Base-by-base conservation (phyloP, 106 monocot genomes). In the Apostasia ramifera region DNA sequence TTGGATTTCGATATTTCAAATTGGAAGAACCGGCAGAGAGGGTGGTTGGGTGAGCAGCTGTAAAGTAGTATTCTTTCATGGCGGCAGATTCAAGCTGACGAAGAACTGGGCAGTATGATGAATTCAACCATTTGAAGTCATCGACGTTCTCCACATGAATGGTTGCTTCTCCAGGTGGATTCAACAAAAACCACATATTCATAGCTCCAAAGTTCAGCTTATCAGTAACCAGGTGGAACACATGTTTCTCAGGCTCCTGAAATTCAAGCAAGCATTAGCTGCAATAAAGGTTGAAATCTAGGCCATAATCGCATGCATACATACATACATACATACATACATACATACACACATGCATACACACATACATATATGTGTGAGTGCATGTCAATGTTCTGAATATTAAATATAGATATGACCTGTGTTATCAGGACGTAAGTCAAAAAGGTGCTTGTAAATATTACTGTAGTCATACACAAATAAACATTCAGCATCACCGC, bases 151-250 rank as follows among this genome's bases (percentile, higher is more conserved):
- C 85, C 1, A 90, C 85, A 78, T 90, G 83, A 51, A 90, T 85
- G 61, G 89, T 90, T 50, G 89, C 85, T 55, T 82, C 76, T 6
- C 85, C 85, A 72, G 89, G 89, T 63, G 85, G 85, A 66, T 90
- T 90, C 66, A 85, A 57, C 44, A 90, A 15, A 74, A 90, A 90
- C 89, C 89, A 90, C 89, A 90, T 90, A 63, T 80, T 90, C 89
- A 90, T 90, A 46, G 89, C 85, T 81, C 89, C 89, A 75, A 90
- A 85, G 78, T 89, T 89, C 74, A 89, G 61, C 67, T 89, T 89
- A 76, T 89, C 89, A 53, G 89, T 89, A 66, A 89, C 89, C 6
- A 89, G 59, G 80, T 89, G 89, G 62, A 89, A 89, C 8, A 89
- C 89, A 73, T 89, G 89, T 63, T 89, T 89, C 77, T 85, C 82